phyloP scores from a whole-genome alignment of 2,329 filamentous ascomycete genomes.

The Esteya vermicola region DNA sequence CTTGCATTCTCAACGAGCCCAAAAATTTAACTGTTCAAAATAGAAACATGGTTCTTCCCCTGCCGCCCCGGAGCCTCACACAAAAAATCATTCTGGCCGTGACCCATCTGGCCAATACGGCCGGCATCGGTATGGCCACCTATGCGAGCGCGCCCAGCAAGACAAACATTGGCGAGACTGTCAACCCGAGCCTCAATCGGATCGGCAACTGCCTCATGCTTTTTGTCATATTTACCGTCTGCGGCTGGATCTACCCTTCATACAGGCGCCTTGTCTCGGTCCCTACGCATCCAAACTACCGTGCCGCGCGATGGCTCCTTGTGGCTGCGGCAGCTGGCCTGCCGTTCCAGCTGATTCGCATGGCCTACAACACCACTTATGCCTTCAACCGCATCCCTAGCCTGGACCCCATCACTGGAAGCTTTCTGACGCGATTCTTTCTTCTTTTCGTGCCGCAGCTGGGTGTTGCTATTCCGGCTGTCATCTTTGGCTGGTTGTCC shows the following conservation, averaged over 20 bases:
- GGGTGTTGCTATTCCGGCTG: conserved; percentile 3
- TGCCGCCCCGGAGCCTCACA: conserved; percentile 7
- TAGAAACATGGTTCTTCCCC: conserved; percentile 11
- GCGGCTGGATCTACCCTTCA: conserved; percentile 12
- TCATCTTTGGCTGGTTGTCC: conserved; percentile 8
- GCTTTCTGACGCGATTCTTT: conserved; percentile 11
- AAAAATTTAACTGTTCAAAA: not conserved
- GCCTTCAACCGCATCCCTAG: conserved; percentile 9
- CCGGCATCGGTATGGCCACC: conserved; percentile 10
- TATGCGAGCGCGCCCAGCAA: conserved; percentile 10
- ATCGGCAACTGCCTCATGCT: conserved; percentile 13
- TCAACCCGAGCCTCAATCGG: conserved; percentile 8
- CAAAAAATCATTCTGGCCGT: conserved; percentile 13
- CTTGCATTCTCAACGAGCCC: not conserved
- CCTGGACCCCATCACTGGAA: conserved; percentile 12
- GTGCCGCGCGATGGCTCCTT: conserved; percentile 9
- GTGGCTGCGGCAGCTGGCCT: conserved; percentile 4
- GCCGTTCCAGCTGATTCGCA: conserved; percentile 12
- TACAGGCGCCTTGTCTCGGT: conserved; percentile 5
- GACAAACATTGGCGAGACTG: conserved; percentile 7
- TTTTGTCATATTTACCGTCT: conserved; percentile 11
- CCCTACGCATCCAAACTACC: conserved; percentile 8
- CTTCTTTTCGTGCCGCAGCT: conserved; percentile 11
- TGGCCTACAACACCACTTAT: conserved; percentile 12
- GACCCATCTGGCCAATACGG: conserved; percentile 12